A percentile compares a stretch with the other conserved stretches of the same genome.
Evolutionary conservation across 164 flowering plant genomes (phyloP).

Genomic region (Annona cherimola): DNA sequence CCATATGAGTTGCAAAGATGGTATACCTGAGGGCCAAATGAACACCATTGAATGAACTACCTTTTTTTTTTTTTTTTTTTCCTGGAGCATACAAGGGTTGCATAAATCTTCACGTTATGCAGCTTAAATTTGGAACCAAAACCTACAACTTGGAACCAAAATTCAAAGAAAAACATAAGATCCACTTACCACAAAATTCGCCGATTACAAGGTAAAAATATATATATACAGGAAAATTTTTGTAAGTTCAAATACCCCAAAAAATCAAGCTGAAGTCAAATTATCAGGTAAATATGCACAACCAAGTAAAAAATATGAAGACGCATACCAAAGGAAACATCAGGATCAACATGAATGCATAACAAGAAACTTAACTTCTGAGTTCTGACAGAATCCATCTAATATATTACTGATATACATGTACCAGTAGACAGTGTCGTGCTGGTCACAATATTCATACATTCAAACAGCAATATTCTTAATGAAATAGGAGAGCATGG

Average conservation of each 20-base stretch:
- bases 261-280: neutral
- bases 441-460: neutral
- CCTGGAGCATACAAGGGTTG: no score
- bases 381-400: neutral
- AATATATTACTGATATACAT: no score
- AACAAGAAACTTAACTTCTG: neutral
- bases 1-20: conserved; percentile 97
- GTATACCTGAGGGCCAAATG: conserved; percentile 57
- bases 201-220: neutral
- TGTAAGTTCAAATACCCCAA: no score
- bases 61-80: no score
- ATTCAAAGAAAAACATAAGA: neutral
- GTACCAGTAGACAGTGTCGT: neutral
- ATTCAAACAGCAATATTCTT: neutral
- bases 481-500: neutral
- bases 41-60: neutral
- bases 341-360: neutral
- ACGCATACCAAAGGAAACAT: neutral
- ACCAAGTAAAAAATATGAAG: neutral
- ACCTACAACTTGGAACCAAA: no score
- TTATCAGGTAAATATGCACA: neutral
- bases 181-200: neutral
- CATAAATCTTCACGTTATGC: no score
- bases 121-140: no score
- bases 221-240: neutral